A percentile compares a stretch with the other conserved stretches of the same genome.
Evolutionary conservation across 306 rosid species (phyloP).

Genomic region (Rosa persica): DNA sequence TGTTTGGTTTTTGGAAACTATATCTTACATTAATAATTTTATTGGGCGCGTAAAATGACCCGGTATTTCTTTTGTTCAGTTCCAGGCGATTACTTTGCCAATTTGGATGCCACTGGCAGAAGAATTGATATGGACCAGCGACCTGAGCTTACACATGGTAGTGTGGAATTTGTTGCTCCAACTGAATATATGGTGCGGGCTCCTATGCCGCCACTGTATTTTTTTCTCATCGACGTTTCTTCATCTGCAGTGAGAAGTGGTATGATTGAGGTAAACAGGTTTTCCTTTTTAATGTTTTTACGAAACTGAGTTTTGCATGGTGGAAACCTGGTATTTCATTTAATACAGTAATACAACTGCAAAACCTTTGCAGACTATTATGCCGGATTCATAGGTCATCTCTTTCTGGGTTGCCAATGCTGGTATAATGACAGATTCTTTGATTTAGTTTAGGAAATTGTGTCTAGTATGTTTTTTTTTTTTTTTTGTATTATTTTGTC

Average conservation of each 20-base stretch:
- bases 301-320: neutral
- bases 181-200: conserved; percentile 99
- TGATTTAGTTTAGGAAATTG: conserved; percentile 1
- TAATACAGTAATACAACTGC: neutral
- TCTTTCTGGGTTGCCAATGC: neutral
- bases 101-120: conserved; percentile 88
- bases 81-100: conserved; percentile 89
- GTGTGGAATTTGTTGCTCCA: conserved; percentile 98
- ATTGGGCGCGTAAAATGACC: conserved; percentile 9
- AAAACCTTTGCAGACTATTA: neutral
- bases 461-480: neutral
- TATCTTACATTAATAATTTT: conserved; percentile 19
- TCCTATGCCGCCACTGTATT: conserved; percentile 97
- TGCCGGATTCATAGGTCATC: conserved; percentile 8
- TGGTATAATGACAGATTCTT: neutral
- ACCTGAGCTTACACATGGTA: conserved; percentile 84
- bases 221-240: conserved; percentile 95
- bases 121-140: conserved; percentile 91
- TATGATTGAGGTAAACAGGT: conserved; percentile 80
- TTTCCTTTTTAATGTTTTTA: neutral
- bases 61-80: conserved; percentile 49
- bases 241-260: conserved; percentile 97
- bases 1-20: neutral
- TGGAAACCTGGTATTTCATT: neutral
- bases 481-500: neutral